These are phyloP conservation scores for Aspergillus texensis DNA, from an alignment of 2,329 filamentous ascomycete genomes.

Conservation along the genomic window DNA sequence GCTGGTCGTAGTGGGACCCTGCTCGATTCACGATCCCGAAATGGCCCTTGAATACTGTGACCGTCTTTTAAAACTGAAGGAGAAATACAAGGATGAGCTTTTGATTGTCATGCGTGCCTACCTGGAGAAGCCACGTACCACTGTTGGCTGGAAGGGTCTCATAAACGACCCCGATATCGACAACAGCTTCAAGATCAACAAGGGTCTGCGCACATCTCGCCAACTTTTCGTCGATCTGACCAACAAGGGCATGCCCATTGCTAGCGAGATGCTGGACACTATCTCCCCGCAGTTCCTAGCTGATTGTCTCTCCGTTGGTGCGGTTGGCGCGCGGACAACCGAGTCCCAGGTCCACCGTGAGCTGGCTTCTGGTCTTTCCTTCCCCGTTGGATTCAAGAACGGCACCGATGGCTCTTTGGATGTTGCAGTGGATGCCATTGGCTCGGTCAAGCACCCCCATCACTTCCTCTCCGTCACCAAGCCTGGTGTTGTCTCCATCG, in stretches of 20 bases:
- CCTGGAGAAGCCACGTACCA: conserved; percentile 97
- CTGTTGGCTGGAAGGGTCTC: conserved; percentile 97
- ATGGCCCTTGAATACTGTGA: conserved; percentile 93
- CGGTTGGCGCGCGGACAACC: conserved; percentile 93
- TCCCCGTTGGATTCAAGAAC: conserved; percentile 99
- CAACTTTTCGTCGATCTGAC: conserved; percentile 94
- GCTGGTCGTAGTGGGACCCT: conserved; percentile 86
- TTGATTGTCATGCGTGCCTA: conserved; percentile 97
- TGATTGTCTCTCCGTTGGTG: conserved; percentile 87
- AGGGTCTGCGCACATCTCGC: conserved; percentile 82
- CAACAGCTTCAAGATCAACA: conserved; percentile 99
- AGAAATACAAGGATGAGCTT: conserved; percentile 86
- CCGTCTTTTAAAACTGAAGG: conserved; percentile 75
- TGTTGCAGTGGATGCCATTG: conserved; percentile 94
- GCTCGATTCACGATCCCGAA: conserved; percentile 93
- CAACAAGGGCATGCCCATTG: conserved; percentile 89
- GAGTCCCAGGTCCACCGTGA: conserved; percentile 96
- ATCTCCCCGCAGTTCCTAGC: conserved; percentile 97
- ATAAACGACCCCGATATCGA: conserved; percentile 99
- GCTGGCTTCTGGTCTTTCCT: conserved; percentile 87
- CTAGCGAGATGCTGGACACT: conserved; percentile 96
- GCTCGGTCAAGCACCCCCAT: conserved; percentile 86
- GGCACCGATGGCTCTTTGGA: conserved; percentile 89
- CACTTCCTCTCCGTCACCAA: conserved; percentile 98
- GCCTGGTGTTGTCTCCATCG: conserved; percentile 91